Conservation (phyloP, 768 basidiomycete genomes). For the Naematelia aurantialba region DNA sequence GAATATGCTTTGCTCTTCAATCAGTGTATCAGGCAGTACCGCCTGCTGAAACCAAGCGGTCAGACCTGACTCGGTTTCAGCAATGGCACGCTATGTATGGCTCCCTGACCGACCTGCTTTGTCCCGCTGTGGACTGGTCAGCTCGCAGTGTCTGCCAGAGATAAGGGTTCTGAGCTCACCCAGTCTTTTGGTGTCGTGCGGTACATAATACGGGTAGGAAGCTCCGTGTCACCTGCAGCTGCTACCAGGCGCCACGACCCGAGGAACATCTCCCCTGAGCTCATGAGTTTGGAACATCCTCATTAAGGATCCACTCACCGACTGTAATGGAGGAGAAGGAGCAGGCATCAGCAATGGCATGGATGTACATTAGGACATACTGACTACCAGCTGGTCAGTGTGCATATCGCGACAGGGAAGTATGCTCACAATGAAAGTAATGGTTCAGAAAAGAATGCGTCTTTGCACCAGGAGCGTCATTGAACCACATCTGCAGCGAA, state of each 20-base stretch:
- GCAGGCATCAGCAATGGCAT: neutral
- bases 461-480: constrained; percentile 27
- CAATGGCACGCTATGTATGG: neutral
- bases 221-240: constrained; percentile 24
- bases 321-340: constrained; percentile 1
- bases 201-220: constrained; percentile 34
- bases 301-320: constrained; percentile 1
- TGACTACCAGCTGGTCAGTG: neutral
- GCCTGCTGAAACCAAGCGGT: constrained; percentile 36
- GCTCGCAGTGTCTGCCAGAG: too few relatives aligned
- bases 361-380: neutral
- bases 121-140: neutral
- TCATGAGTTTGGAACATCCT: neutral
- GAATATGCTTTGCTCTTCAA: constrained; percentile 35
- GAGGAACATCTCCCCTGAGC: constrained; percentile 34
- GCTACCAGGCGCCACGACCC: constrained; percentile 32
- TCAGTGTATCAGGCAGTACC: constrained; percentile 27
- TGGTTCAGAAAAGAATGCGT: constrained; percentile 30
- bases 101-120: neutral
- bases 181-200: constrained; percentile 31
- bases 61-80: constrained; percentile 28
- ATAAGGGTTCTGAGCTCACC: too few relatives aligned
- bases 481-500: constrained; percentile 34
- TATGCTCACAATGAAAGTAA: constrained; percentile 37
- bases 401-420: neutral